phyloP scores from a whole-genome alignment of 2,329 filamentous ascomycete species.

The Podosphaera aphanis region DNA sequence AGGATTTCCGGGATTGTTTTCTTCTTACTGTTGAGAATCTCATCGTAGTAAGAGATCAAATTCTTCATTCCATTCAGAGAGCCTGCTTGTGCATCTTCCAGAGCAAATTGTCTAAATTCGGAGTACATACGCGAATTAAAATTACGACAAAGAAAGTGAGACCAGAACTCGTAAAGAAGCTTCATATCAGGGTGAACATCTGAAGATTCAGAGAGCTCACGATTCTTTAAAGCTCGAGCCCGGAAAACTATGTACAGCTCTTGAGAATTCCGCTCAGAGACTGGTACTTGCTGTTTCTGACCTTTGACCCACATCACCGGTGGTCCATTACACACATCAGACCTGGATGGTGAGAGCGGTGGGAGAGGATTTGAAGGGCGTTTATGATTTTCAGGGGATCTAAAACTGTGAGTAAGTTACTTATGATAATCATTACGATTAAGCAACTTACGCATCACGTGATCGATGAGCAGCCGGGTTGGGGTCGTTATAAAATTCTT shows the following conservation, averaged over 20 bases:
- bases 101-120: slow-evolving; percentile 44
- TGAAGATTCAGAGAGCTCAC: slow-evolving; percentile 17
- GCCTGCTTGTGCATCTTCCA: slow-evolving; percentile 34
- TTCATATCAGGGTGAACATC: slow-evolving; percentile 33
- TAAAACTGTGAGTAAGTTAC: slow-evolving; percentile 3
- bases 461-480: slow-evolving; percentile 1
- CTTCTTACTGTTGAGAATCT: slow-evolving; percentile 25
- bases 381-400: slow-evolving; percentile 10
- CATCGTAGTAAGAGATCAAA: slow-evolving; percentile 42
- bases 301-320: slow-evolving; percentile 19
- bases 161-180: slow-evolving; percentile 52
- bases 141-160: slow-evolving; percentile 45
- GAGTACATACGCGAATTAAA: slow-evolving; percentile 56
- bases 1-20: slow-evolving; percentile 27
- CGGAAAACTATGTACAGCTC: slow-evolving; percentile 19
- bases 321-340: slow-evolving; percentile 9
- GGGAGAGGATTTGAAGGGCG: slow-evolving; percentile 11
- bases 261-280: slow-evolving; percentile 15
- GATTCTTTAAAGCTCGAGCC: slow-evolving; percentile 19
- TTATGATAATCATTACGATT: not conserved
- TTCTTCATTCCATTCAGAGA: slow-evolving; percentile 33
- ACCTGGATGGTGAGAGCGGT: slow-evolving; percentile 9
- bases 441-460: slow-evolving; percentile 16
- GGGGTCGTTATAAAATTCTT: slow-evolving; percentile 22
- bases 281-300: slow-evolving; percentile 14